Conservation (phyloP, 179 eudicot species). For the Heliamphora pulchella region DNA sequence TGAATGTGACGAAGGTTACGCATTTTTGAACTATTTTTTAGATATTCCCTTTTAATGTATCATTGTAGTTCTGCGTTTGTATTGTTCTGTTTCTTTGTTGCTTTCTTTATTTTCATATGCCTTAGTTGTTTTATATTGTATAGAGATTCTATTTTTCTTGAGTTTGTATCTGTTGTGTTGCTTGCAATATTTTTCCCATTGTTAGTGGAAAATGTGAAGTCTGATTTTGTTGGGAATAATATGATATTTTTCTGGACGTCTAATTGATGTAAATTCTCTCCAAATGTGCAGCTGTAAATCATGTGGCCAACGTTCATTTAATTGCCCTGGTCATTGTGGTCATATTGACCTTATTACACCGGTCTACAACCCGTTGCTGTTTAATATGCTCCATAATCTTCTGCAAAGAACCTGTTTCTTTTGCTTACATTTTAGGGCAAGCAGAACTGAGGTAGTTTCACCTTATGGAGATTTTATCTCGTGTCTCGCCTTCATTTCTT, state of each 20-base stretch:
- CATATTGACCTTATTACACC: conserved; percentile 67
- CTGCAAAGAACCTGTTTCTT: conserved; percentile 67
- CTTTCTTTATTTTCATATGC: not conserved
- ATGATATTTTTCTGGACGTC: conserved; percentile 1
- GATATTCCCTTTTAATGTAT: not conserved
- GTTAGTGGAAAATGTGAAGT: conserved; percentile 8
- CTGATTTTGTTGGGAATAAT: not conserved
- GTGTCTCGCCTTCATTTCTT: not conserved
- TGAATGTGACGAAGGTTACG: not conserved
- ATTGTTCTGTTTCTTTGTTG: not conserved
- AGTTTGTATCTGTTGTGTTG: not conserved
- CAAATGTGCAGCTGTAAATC: conserved; percentile 66
- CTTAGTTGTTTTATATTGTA: not conserved
- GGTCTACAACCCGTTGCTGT: conserved; percentile 73
- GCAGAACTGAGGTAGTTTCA: conserved; percentile 33
- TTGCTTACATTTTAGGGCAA: conserved; percentile 58
- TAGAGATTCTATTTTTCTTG: not conserved
- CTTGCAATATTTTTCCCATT: not conserved
- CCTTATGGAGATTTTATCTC: not conserved
- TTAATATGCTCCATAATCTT: conserved; percentile 42
- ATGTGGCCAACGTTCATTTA: conserved; percentile 57
- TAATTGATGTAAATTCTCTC: conserved; percentile 1
- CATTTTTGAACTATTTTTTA: not conserved
- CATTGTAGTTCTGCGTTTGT: not conserved
- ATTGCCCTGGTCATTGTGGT: conserved; percentile 93